Conservation (phyloP, 352 stramenopile genomes). For the Plasmopara viticola region DNA sequence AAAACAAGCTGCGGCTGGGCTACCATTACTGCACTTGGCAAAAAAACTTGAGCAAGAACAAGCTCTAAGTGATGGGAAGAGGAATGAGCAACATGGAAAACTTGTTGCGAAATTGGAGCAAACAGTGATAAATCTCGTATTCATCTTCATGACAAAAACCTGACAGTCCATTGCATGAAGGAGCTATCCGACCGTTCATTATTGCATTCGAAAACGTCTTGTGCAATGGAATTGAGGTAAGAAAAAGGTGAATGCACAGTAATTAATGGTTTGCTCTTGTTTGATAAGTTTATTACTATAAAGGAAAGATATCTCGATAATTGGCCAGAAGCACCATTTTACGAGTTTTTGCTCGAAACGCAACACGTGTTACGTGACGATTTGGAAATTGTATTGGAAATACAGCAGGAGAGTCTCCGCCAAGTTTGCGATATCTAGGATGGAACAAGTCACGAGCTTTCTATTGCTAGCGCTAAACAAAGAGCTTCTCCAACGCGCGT, state of each 20-base stretch:
- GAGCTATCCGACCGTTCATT: conserved; percentile 49
- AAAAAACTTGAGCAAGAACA: conserved; percentile 35
- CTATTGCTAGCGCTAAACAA: no score
- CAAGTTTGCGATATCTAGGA: no score
- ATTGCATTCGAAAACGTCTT: conserved; percentile 60
- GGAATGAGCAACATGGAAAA: not conserved
- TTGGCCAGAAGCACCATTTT: conserved; percentile 72
- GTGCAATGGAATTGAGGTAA: conserved; percentile 59
- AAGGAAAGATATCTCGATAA: conserved; percentile 21
- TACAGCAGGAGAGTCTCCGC: no score
- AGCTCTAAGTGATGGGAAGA: conserved; percentile 24
- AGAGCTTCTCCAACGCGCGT: no score
- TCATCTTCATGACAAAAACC: conserved; percentile 53
- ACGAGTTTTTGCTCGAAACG: conserved; percentile 61
- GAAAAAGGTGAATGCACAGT: no score
- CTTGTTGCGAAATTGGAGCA: no score
- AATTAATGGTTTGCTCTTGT: no score
- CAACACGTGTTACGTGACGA: conserved; percentile 59
- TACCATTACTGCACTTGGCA: conserved; percentile 9
- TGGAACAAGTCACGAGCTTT: no score
- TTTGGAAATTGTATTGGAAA: conserved; percentile 7
- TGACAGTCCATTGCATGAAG: conserved; percentile 69
- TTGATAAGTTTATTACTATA: no score
- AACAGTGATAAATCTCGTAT: no score
- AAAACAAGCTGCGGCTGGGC: conserved; percentile 14